Conservation (phyloP, 1,139 yeast species). For the Protomyces arabidopsidicola region DNA sequence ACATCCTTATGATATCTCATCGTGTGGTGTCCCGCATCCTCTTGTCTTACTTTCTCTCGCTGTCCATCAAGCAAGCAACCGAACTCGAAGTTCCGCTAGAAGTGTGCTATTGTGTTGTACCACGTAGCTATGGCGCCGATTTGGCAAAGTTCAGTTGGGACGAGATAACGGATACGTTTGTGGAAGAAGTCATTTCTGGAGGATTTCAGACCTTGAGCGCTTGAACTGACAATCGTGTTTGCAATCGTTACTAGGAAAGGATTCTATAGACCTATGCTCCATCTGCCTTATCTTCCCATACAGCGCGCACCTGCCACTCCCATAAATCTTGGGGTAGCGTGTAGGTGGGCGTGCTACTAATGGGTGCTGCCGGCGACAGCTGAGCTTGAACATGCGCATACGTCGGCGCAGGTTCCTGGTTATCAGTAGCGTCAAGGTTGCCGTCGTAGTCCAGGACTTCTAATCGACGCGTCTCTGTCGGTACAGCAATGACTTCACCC, state of each 20-base stretch:
- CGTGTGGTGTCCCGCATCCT: conserved; percentile 85
- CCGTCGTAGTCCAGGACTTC: neutral
- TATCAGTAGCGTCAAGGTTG: neutral
- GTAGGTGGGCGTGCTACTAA: neutral
- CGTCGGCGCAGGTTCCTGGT: neutral
- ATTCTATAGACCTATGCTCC: neutral
- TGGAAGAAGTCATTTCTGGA: conserved; percentile 16
- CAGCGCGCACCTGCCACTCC: neutral
- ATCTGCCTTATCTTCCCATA: neutral
- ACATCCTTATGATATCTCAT: conserved; percentile 75
- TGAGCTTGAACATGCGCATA: neutral
- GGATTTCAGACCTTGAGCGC: conserved; percentile 12
- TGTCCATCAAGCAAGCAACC: conserved; percentile 63
- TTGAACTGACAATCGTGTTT: neutral
- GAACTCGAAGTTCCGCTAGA: conserved; percentile 91
- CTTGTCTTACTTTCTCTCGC: conserved; percentile 80
- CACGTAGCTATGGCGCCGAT: conserved; percentile 73
- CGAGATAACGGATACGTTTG: conserved; percentile 14
- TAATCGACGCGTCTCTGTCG: neutral
- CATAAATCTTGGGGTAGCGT: neutral
- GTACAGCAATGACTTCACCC: neutral
- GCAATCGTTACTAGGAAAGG: neutral
- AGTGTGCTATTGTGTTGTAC: conserved; percentile 81
- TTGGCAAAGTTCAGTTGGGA: conserved; percentile 20
- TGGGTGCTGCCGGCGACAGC: neutral